Conservation (phyloP, 2,329 filamentous ascomycete genomes). For the Cladosporium sp. region DNA sequence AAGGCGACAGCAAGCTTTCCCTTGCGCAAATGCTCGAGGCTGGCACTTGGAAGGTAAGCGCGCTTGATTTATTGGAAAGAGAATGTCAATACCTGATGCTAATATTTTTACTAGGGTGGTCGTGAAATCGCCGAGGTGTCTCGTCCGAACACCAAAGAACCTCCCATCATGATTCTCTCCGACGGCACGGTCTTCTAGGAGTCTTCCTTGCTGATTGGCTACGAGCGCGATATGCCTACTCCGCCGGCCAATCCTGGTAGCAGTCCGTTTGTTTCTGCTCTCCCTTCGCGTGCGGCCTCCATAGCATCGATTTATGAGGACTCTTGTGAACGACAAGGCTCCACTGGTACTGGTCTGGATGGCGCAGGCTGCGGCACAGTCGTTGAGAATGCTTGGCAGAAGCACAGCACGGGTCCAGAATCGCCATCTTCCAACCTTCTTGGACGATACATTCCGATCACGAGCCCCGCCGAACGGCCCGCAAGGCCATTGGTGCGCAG, state of each 20-base stretch:
- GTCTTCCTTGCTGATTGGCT: conserved; percentile 32
- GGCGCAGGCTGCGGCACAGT: background rate
- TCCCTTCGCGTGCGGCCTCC: background rate
- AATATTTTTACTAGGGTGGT: conserved; percentile 61
- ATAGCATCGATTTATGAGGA: conserved; percentile 10
- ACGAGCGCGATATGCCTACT: conserved; percentile 29
- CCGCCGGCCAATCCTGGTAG: background rate
- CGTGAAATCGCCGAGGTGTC: conserved; percentile 95
- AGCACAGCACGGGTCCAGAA: background rate
- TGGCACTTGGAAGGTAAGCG: conserved; percentile 77
- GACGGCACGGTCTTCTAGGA: conserved; percentile 91
- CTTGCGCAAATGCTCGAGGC: conserved; percentile 91
- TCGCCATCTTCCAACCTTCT: background rate
- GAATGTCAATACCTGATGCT: conserved; percentile 4
- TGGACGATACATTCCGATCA: background rate
- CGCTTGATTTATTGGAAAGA: background rate
- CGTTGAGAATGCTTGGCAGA: background rate
- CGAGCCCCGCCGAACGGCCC: background rate
- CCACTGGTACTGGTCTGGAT: background rate
- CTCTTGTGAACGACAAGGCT: background rate
- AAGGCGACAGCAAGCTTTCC: conserved; percentile 69
- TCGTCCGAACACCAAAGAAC: conserved; percentile 92
- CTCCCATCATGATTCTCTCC: conserved; percentile 92
- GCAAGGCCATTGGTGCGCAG: background rate
- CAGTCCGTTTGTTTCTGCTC: conserved; percentile 8